Evolutionary conservation across 306 rosid genomes (phyloP).

Genomic region (Begonia masoniana): DNA sequence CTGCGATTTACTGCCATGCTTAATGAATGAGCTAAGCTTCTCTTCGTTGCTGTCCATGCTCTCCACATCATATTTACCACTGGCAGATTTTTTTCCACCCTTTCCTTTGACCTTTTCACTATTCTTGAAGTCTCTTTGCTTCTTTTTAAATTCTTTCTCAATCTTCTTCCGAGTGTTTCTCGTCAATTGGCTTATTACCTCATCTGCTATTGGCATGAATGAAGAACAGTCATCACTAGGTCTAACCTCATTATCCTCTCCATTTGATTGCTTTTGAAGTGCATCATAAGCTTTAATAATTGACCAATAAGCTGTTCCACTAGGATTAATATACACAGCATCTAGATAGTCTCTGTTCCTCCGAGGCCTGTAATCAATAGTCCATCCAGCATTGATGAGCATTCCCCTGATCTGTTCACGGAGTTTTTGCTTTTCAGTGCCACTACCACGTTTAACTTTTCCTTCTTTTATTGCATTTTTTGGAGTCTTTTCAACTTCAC

Average conservation of each 20-base stretch:
- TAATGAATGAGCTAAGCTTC: constrained; percentile 69
- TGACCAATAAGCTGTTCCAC: constrained; percentile 96
- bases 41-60: constrained; percentile 60
- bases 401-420: constrained; percentile 77
- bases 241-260: constrained; percentile 37
- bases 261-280: constrained; percentile 71
- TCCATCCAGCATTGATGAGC: constrained; percentile 85
- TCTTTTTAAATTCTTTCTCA: constrained; percentile 73
- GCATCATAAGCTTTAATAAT: constrained; percentile 97
- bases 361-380: constrained; percentile 88
- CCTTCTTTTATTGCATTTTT: constrained; percentile 39
- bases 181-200: constrained; percentile 75
- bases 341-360: constrained; percentile 93
- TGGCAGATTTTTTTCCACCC: constrained; percentile 23
- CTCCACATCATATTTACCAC: constrained; percentile 37
- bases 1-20: constrained; percentile 63
- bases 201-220: constrained; percentile 61
- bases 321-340: constrained; percentile 83
- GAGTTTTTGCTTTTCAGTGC: constrained; percentile 91
- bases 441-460: constrained; percentile 76
- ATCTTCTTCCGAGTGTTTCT: constrained; percentile 91
- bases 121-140: constrained; percentile 34
- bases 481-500: constrained; percentile 48
- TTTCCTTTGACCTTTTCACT: constrained; percentile 43
- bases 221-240: constrained; percentile 41